These are phyloP conservation scores for Myriosclerotinia duriaeana DNA, from an alignment of 2,329 filamentous ascomycete genomes.

Conservation along the genomic window DNA sequence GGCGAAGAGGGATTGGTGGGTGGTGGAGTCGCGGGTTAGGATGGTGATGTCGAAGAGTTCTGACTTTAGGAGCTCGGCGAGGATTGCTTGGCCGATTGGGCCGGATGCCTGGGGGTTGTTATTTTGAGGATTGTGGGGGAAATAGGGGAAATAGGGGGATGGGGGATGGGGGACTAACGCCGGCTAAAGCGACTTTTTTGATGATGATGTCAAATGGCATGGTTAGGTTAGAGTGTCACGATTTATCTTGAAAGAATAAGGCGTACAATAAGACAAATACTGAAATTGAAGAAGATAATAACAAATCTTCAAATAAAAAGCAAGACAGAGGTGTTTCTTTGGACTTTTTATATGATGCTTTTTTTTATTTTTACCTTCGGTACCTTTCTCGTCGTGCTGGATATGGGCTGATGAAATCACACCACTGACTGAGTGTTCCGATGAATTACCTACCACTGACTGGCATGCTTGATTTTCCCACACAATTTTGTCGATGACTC, in stretches of 20 bases:
- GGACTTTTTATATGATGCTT: neutral
- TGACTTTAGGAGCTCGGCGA: slow-evolving; percentile 38
- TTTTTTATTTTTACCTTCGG: neutral
- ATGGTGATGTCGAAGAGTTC: slow-evolving; percentile 40
- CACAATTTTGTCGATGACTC: neutral
- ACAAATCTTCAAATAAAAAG: neutral
- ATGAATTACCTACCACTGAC: neutral
- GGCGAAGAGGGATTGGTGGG: slow-evolving; percentile 28
- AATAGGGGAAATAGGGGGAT: too few species aligned
- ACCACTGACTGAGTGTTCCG: slow-evolving; percentile 8
- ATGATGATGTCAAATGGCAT: slow-evolving; percentile 32
- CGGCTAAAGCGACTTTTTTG: slow-evolving; percentile 33
- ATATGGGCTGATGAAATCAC: slow-evolving; percentile 17
- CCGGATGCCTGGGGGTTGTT: slow-evolving; percentile 35
- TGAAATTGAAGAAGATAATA: neutral
- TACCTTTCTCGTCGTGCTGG: neutral
- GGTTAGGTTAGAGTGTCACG: neutral
- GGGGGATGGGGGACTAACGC: slow-evolving; percentile 26
- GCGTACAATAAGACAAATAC: neutral
- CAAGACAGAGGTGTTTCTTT: neutral
- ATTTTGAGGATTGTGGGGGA: neutral
- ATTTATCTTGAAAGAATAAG: neutral
- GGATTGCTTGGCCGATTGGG: slow-evolving; percentile 38
- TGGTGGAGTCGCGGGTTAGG: slow-evolving; percentile 39
- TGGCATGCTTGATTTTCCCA: neutral